phyloP scores from a whole-genome alignment of 1,284 basidiomycete species.

The Crucibulum parvulum region DNA sequence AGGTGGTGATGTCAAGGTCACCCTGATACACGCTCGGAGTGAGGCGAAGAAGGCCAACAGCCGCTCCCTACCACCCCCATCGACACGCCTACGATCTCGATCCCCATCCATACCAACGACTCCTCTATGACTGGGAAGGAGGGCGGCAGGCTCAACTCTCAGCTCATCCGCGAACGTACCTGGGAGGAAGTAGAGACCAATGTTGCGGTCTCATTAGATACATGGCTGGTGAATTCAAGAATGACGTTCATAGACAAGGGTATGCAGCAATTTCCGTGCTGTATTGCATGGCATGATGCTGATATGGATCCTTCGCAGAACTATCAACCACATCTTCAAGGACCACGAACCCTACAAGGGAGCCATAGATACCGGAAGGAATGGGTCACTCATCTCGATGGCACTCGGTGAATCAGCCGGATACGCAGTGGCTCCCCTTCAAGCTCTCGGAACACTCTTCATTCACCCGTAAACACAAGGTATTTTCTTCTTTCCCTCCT shows the following conservation, averaged over 20 bases:
- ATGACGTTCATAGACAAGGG: constrained; percentile 56
- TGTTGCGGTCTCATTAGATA: constrained; percentile 56
- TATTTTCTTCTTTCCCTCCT: constrained; percentile 13
- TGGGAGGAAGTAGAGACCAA: constrained; percentile 56
- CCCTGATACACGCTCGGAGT: constrained; percentile 48
- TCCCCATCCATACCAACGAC: constrained; percentile 52
- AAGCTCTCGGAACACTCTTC: constrained; percentile 51
- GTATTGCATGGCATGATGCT: not conserved
- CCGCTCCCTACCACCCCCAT: constrained; percentile 52
- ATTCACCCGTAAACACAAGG: constrained; percentile 48
- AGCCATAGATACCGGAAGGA: constrained; percentile 44
- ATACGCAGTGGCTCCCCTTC: constrained; percentile 52
- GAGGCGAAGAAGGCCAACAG: constrained; percentile 45
- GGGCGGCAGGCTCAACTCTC: constrained; percentile 53
- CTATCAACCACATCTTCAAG: constrained; percentile 56
- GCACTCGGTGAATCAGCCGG: constrained; percentile 43
- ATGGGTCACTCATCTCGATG: no score
- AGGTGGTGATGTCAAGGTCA: constrained; percentile 50
- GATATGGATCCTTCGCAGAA: constrained; percentile 24
- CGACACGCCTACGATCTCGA: constrained; percentile 55
- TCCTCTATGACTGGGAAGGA: constrained; percentile 50
- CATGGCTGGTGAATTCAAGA: constrained; percentile 56
- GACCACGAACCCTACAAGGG: constrained; percentile 49
- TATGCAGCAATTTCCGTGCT: constrained; percentile 15
- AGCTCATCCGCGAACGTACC: constrained; percentile 51